A percentile compares a stretch with the other conserved stretches of the same genome.
These are phyloP conservation scores for Nitzschia palea DNA, from an alignment of 108 stramenopile species.

Conservation along the genomic window DNA sequence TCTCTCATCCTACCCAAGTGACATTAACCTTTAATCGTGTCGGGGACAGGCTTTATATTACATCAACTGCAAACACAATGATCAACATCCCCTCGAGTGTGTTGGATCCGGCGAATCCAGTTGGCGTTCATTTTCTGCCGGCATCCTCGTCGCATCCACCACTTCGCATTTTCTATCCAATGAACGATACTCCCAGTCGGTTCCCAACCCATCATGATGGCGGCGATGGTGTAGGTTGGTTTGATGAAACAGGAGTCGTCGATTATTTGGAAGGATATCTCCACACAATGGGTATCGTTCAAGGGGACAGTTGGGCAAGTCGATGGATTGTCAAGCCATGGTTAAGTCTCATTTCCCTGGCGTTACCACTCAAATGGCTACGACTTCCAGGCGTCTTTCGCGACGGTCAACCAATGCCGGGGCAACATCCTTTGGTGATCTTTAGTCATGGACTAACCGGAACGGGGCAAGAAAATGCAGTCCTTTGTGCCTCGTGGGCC, in stretches of 20 bases:
- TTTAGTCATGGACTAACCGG: conserved; percentile 66
- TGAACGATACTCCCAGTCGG: background rate
- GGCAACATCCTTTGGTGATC: conserved; percentile 43
- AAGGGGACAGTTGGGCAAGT: background rate
- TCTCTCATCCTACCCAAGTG: no score
- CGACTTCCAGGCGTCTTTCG: background rate
- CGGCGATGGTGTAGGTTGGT: conserved; percentile 11
- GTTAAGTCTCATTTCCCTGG: background rate
- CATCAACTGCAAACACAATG: background rate
- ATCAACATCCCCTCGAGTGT: background rate
- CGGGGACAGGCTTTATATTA: no score
- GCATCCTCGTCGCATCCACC: conserved; percentile 8
- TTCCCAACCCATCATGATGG: background rate
- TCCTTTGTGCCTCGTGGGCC: conserved; percentile 46
- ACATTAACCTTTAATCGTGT: no score
- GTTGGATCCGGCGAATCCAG: background rate
- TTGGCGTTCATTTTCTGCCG: conserved; percentile 25
- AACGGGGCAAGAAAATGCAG: conserved; percentile 57
- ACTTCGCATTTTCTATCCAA: conserved; percentile 29
- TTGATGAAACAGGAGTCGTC: conserved; percentile 17
- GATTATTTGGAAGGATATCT: conserved; percentile 16
- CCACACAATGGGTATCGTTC: background rate
- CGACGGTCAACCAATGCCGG: background rate
- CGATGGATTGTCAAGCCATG: background rate
- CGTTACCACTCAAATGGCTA: conserved; percentile 1